phyloP scores from a whole-genome alignment of 2,329 filamentous ascomycete species.

The Ilyonectria destructans region DNA sequence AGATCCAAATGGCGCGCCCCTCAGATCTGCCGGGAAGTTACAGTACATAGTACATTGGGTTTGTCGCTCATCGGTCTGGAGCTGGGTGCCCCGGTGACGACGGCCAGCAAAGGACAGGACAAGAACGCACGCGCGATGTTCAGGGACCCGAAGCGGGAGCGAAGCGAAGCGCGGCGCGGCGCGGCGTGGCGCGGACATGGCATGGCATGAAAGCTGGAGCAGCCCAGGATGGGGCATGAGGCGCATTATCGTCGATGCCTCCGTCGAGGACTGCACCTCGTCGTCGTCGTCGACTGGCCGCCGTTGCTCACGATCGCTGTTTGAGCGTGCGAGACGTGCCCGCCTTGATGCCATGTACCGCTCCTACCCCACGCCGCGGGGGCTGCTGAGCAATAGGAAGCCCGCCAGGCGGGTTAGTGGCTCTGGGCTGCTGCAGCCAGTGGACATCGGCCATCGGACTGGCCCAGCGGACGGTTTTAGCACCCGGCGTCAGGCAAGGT shows the following conservation, averaged over 20 bases:
- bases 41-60: slow-evolving; percentile 13
- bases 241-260: slow-evolving; percentile 27
- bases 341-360: slow-evolving; percentile 22
- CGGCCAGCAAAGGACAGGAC: slow-evolving; percentile 10
- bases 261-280: slow-evolving; percentile 13
- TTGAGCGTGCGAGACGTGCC: slow-evolving; percentile 32
- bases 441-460: slow-evolving; percentile 31
- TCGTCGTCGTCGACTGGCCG: slow-evolving; percentile 26
- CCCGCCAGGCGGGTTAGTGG: slow-evolving; percentile 44
- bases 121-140: slow-evolving; percentile 26
- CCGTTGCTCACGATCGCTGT: slow-evolving; percentile 24
- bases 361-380: slow-evolving; percentile 44
- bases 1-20: slow-evolving; percentile 32
- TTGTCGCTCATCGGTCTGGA: slow-evolving; percentile 27
- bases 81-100: slow-evolving; percentile 22
- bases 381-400: slow-evolving; percentile 48
- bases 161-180: slow-evolving; percentile 15
- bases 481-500: slow-evolving; percentile 36
- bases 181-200: slow-evolving; percentile 26
- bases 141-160: slow-evolving; percentile 19
- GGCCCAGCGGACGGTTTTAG: slow-evolving; percentile 39
- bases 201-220: slow-evolving; percentile 31
- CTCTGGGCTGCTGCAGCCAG: slow-evolving; percentile 47
- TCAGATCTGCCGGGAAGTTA: slow-evolving; percentile 21
- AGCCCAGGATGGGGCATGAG: slow-evolving; percentile 24